Evolutionary conservation across 805 yeast genomes (phyloP).

Genomic region (Wickerhamiella qilinensis): DNA sequence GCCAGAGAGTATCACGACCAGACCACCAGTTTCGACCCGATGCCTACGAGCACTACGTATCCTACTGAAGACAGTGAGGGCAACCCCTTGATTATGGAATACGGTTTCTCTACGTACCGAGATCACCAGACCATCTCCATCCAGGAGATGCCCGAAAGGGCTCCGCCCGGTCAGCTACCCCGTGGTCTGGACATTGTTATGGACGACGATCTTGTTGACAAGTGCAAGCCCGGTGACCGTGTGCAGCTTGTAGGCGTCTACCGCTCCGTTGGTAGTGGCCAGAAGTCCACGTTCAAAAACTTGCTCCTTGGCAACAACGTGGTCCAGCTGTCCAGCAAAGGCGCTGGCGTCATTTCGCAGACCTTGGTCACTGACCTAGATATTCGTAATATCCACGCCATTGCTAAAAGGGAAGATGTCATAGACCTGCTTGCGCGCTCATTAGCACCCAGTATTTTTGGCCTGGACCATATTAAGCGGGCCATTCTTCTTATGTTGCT

Average conservation of each 20-base stretch:
- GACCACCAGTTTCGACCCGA: constrained; percentile 76
- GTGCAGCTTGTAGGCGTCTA: constrained; percentile 88
- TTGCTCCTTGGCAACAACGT: constrained; percentile 80
- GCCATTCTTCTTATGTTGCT: constrained; percentile 81
- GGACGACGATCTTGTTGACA: constrained; percentile 89
- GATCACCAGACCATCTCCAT: constrained; percentile 89
- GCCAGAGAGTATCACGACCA: constrained; percentile 87
- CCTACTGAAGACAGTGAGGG: constrained; percentile 92
- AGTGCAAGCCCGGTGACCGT: constrained; percentile 90
- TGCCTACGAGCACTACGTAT: constrained; percentile 67
- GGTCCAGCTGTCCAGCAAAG: constrained; percentile 74
- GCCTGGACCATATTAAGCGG: constrained; percentile 77
- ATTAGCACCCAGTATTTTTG: constrained; percentile 90
- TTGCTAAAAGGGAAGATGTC: constrained; percentile 53
- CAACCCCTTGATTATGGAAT: constrained; percentile 74
- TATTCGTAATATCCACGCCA: constrained; percentile 67
- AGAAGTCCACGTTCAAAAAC: constrained; percentile 57
- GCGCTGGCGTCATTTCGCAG: constrained; percentile 59
- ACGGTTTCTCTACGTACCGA: constrained; percentile 79
- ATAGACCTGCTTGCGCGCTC: constrained; percentile 72
- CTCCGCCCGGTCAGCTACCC: constrained; percentile 97
- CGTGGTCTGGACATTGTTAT: constrained; percentile 81
- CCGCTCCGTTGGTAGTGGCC: constrained; percentile 71
- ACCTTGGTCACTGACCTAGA: constrained; percentile 63
- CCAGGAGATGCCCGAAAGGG: constrained; percentile 95